Evolutionary conservation across 106 monocot species (phyloP).

Genomic region (Hemerocallis citrina): DNA sequence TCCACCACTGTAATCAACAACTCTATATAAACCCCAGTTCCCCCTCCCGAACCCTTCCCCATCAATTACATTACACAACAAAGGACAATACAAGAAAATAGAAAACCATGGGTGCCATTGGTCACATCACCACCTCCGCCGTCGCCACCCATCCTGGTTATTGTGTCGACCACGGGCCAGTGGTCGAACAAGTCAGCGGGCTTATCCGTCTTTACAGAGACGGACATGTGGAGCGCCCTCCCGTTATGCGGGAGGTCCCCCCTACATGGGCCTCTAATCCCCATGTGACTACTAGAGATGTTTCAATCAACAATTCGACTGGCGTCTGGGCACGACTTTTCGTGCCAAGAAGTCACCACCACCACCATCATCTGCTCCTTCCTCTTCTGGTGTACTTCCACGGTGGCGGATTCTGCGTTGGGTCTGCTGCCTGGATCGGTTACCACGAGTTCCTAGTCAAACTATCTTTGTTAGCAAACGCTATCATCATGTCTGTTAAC

Average conservation of each 20-base stretch:
- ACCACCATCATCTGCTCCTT: slow-evolving; percentile 1
- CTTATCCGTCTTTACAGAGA: slow-evolving; percentile 52
- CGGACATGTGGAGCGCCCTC: slow-evolving; percentile 62
- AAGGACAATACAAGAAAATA: no score
- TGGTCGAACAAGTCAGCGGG: slow-evolving; percentile 59
- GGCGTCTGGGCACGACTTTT: slow-evolving; percentile 42
- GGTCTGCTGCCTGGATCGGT: slow-evolving; percentile 49
- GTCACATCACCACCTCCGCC: no score
- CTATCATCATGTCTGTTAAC: slow-evolving; percentile 47
- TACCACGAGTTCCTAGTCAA: slow-evolving; percentile 55
- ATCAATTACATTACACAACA: no score
- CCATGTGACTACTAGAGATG: slow-evolving; percentile 23
- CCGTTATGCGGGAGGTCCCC: slow-evolving; percentile 40
- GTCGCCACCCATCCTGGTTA: no score
- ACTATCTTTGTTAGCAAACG: slow-evolving; percentile 17
- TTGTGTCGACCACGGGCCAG: slow-evolving; percentile 10
- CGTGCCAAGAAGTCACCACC: slow-evolving; percentile 13
- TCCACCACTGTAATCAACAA: no score
- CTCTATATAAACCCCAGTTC: no score
- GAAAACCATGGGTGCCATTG: no score
- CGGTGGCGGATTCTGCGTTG: slow-evolving; percentile 82
- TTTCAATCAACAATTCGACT: slow-evolving; percentile 18
- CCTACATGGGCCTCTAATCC: slow-evolving; percentile 18
- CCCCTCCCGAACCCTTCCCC: no score
- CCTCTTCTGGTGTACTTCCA: slow-evolving; percentile 79